Evolutionary conservation across 2,329 filamentous ascomycete species (phyloP).

Genomic region (Sporothrix dimorphospora): DNA sequence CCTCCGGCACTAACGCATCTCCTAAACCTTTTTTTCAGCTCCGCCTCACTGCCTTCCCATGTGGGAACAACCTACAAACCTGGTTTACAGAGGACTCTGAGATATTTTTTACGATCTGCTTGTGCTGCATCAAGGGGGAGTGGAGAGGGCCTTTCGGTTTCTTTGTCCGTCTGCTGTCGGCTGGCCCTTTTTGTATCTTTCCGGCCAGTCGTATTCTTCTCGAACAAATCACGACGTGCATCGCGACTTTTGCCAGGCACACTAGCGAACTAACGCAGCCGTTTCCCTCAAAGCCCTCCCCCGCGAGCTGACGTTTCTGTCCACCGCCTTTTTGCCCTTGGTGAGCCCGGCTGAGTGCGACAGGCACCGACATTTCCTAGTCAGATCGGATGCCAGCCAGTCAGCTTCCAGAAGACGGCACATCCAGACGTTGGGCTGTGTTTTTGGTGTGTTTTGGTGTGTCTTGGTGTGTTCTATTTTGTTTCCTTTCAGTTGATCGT

Average conservation of each 20-base stretch:
- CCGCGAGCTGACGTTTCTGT: not conserved
- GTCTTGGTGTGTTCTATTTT: not conserved
- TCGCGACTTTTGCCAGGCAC: conserved; percentile 4
- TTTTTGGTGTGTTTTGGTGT: not conserved
- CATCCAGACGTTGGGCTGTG: not conserved
- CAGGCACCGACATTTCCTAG: not conserved
- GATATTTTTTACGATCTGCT: not conserved
- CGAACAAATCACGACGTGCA: conserved; percentile 14
- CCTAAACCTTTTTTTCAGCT: conserved; percentile 32
- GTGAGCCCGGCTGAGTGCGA: not conserved
- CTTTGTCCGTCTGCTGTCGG: not conserved
- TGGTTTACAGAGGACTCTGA: not conserved
- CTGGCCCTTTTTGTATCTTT: not conserved
- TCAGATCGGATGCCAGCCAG: not conserved
- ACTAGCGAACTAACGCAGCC: not conserved
- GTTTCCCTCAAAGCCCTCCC: not conserved
- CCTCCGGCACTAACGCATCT: conserved; percentile 23
- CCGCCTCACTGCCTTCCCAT: not conserved
- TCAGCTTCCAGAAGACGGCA: conserved; percentile 1
- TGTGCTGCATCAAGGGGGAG: not conserved
- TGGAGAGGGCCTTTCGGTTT: not conserved
- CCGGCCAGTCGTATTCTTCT: conserved; percentile 3
- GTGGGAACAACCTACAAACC: not conserved
- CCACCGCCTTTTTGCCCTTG: not conserved
- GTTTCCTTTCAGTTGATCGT: not conserved